Conservation (phyloP, 208 protist genomes). For the Naegleria gruberi region DNA sequence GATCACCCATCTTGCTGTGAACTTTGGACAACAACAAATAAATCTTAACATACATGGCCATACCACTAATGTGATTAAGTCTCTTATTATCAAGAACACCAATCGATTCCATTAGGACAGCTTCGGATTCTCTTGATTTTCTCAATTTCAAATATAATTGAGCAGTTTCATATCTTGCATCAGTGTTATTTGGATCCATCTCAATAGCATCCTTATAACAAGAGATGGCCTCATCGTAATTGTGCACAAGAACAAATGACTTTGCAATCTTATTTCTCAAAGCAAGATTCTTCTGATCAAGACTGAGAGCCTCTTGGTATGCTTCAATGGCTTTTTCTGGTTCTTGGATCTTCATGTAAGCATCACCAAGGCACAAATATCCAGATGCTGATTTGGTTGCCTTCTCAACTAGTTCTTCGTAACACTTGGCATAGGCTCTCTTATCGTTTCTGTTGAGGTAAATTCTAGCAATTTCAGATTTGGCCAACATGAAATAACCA, state of each 20-base stretch:
- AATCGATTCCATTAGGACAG: slow-evolving; percentile 51
- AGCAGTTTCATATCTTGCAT: slow-evolving; percentile 73
- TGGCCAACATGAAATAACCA: slow-evolving; percentile 64
- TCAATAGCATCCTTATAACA: slow-evolving; percentile 76
- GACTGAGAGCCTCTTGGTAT: slow-evolving; percentile 62
- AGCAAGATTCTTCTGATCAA: slow-evolving; percentile 63
- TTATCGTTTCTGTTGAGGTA: slow-evolving; percentile 69
- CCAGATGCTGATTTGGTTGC: slow-evolving; percentile 56
- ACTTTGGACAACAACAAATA: slow-evolving; percentile 68
- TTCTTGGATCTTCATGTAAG: slow-evolving; percentile 71
- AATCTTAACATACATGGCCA: slow-evolving; percentile 63
- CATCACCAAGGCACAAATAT: slow-evolving; percentile 71
- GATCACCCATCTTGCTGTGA: neutral
- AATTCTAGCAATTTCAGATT: slow-evolving; percentile 71
- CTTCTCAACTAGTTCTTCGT: slow-evolving; percentile 71
- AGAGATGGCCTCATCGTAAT: slow-evolving; percentile 74
- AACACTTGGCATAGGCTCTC: slow-evolving; percentile 65
- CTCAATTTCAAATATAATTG: slow-evolving; percentile 75
- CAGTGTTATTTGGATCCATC: slow-evolving; percentile 53
- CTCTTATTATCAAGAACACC: slow-evolving; percentile 40
- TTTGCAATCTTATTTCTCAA: slow-evolving; percentile 79
- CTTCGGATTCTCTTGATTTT: slow-evolving; percentile 50
- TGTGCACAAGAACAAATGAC: slow-evolving; percentile 77
- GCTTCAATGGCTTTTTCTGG: slow-evolving; percentile 74
- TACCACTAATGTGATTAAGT: slow-evolving; percentile 41